Percentiles rank a stretch among this genome's conserved stretches.
Evolutionary conservation across 176 grass and related monocot species (phyloP).

Genomic region (Carex parvula): DNA sequence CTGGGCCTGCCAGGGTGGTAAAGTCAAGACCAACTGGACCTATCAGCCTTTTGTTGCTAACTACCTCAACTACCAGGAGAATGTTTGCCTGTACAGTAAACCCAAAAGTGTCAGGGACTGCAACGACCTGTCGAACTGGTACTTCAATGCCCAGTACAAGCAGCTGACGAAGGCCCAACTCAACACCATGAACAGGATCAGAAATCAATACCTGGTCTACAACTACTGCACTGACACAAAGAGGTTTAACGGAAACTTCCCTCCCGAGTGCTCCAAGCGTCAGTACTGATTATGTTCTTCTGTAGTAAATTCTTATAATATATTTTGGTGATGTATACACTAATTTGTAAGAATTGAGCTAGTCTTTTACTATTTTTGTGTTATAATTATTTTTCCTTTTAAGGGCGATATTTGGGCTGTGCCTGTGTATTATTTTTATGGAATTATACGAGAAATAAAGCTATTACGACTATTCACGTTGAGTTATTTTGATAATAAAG

Average conservation of each 20-base stretch:
- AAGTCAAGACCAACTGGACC: constrained; percentile 62
- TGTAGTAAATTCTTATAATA: background rate
- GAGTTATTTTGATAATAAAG: background rate
- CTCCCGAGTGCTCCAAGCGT: constrained; percentile 41
- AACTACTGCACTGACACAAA: constrained; percentile 44
- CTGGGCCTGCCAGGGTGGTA: constrained; percentile 67
- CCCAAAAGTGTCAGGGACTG: constrained; percentile 13
- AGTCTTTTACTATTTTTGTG: background rate
- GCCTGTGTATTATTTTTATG: background rate
- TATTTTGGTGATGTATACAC: background rate
- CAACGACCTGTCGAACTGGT: constrained; percentile 29
- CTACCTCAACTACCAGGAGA: constrained; percentile 39
- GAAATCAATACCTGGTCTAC: constrained; percentile 51
- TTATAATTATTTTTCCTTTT: background rate
- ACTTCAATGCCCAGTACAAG: constrained; percentile 25
- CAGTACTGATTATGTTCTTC: constrained; percentile 30
- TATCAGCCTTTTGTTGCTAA: constrained; percentile 48
- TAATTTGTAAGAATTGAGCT: background rate
- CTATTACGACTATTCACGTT: no score
- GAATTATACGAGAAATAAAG: background rate
- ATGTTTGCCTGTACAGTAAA: constrained; percentile 41
- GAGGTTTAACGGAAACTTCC: constrained; percentile 1
- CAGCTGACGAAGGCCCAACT: constrained; percentile 29
- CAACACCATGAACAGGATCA: constrained; percentile 29
- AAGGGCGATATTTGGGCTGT: background rate